Evolutionary conservation across 257 asterid genomes (phyloP).

Genomic region (Verbascum thapsus): DNA sequence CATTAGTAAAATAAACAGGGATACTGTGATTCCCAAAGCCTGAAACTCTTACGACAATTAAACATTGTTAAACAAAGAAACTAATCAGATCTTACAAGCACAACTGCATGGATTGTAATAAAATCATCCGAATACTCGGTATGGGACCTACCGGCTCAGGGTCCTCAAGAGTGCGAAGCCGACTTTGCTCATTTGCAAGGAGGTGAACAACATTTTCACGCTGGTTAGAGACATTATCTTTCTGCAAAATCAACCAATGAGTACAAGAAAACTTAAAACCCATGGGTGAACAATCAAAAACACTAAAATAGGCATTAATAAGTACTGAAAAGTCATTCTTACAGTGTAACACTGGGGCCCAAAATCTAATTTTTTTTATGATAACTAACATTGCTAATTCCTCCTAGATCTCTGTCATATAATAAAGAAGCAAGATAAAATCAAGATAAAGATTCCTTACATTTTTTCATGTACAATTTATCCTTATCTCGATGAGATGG

Average conservation of each 20-base stretch:
- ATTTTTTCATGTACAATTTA: neutral
- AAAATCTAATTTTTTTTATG: no score
- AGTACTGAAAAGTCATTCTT: conserved; percentile 13
- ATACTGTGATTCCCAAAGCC: conserved; percentile 17
- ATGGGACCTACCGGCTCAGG: conserved; percentile 73
- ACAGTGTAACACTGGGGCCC: neutral
- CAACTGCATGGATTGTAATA: conserved; percentile 18
- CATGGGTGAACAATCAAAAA: conserved; percentile 18
- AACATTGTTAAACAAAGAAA: conserved; percentile 19
- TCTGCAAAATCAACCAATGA: conserved; percentile 55
- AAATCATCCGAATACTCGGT: conserved; percentile 20
- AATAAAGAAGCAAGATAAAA: neutral
- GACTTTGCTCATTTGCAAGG: conserved; percentile 93
- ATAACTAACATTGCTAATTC: no score
- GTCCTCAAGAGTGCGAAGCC: conserved; percentile 77
- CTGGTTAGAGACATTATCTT: conserved; percentile 88
- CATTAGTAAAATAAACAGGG: conserved; percentile 13
- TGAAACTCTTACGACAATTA: conserved; percentile 1
- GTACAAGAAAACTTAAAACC: conserved; percentile 12
- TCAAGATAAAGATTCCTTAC: neutral
- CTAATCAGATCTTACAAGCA: conserved; percentile 8
- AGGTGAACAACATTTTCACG: conserved; percentile 92
- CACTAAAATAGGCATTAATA: neutral
- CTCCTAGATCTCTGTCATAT: no score
- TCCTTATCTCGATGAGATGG: conserved; percentile 6